A percentile compares a stretch with the other conserved stretches of the same genome.
phyloP scores from a whole-genome alignment of 495 filamentous ascomycete species.

The Talaromyces thailandensis region DNA sequence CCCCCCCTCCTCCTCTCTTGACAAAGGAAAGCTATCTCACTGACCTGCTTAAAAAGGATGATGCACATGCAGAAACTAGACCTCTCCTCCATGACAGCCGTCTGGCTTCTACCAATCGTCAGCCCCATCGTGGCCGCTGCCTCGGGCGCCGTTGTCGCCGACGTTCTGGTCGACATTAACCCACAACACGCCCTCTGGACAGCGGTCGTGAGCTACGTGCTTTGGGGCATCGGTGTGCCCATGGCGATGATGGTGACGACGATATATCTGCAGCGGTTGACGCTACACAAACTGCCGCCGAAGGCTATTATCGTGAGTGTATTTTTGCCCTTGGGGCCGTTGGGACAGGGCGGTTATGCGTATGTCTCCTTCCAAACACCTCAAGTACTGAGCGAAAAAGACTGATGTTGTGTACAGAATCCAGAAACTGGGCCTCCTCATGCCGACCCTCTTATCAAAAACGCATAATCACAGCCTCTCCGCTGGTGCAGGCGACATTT shows the following conservation, averaged over 20 bases:
- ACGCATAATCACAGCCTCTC: conserved; percentile 7
- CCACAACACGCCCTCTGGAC: conserved; percentile 35
- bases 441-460: conserved; percentile 16
- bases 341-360: conserved; percentile 40
- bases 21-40: background rate
- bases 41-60: conserved; percentile 2
- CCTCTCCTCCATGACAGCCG: conserved; percentile 37
- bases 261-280: conserved; percentile 46
- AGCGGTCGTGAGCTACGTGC: conserved; percentile 37
- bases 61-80: conserved; percentile 3
- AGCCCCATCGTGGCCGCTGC: conserved; percentile 39
- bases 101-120: conserved; percentile 44
- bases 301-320: conserved; percentile 42
- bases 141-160: conserved; percentile 39
- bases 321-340: conserved; percentile 44
- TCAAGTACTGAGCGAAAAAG: background rate
- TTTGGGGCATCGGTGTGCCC: conserved; percentile 44
- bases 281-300: conserved; percentile 36
- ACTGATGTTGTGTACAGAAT: conserved; percentile 9
- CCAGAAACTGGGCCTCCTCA: conserved; percentile 25
- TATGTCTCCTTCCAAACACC: background rate
- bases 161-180: conserved; percentile 21
- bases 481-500: conserved; percentile 18
- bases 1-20: background rate
- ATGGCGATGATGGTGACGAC: conserved; percentile 36